Base-by-base conservation (phyloP, 1,284 basidiomycete species). In the Apiotrichum domesticum region DNA sequence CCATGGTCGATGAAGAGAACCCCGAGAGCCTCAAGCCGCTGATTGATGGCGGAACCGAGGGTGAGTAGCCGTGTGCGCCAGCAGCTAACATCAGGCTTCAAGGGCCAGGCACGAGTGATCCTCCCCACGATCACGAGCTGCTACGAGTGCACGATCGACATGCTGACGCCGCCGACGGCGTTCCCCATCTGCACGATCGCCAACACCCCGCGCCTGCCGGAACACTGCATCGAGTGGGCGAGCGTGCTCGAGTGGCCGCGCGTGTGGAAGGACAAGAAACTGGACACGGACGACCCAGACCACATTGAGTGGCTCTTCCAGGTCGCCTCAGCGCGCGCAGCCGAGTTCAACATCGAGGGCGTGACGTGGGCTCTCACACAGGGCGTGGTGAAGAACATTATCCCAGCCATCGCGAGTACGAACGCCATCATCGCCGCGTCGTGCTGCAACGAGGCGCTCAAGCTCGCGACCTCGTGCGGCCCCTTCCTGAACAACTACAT, bases 161-260 rank as follows among this genome's bases (percentile, higher is more conserved):
- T 98, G 90, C 84, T 98, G 51, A 97, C 95, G 73, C 96, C 96
- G 62, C 95, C 89, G 6, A 98, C 93, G 40, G 87, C 88, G 5
- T 99, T 94, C 73, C 96, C 96, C 0, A 98, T 99, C 63, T 99
- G 96, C 74, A 99, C 96, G 1, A 98, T 99, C 63, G 96, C 96
- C 56, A 98, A 98, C 71, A 99, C 96, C 0, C 96, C 96, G 14
- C 87, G 96, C 56, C 80, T 98, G 35, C 96, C 96, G 3, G 96
- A 99, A 74, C 96, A 99, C 73, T 98, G 96, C 72, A 98, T 99
- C 71, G 96, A 98, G 77, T 99, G 96, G 95, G 96, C 96, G 0
- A 94, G 90, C 48, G 94, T 98, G n/a, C 80, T 99, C 39, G 94
- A 99, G 76, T 99, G 96, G 96, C 95, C 95, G 4, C 84, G 85